Conservation (phyloP, 345 rosid species). For the Euphorbia pulcherrima region DNA sequence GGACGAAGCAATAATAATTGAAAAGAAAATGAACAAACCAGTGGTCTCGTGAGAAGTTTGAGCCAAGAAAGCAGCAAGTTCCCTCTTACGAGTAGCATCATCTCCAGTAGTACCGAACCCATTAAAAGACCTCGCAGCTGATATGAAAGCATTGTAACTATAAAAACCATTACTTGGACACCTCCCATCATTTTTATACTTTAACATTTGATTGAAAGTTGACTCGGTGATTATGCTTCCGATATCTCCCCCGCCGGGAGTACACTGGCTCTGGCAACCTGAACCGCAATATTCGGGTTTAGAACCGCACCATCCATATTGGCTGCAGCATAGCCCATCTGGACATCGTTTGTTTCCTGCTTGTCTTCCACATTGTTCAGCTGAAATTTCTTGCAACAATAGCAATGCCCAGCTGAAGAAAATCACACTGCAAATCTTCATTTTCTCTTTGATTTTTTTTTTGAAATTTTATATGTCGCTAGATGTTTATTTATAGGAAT, state of each 20-base stretch:
- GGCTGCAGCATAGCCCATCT: constrained; percentile 21
- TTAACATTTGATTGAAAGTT: constrained; percentile 26
- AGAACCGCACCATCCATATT: constrained; percentile 20
- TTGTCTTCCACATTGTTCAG: constrained; percentile 23
- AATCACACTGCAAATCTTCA: background rate
- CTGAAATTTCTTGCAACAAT: constrained; percentile 4
- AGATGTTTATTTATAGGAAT: background rate
- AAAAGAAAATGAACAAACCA: constrained; percentile 11
- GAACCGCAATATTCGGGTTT: constrained; percentile 7
- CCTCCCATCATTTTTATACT: constrained; percentile 27
- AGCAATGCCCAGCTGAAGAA: constrained; percentile 3
- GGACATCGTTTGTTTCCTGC: constrained; percentile 17
- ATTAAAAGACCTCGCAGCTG: constrained; percentile 22
- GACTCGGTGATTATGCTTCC: constrained; percentile 13
- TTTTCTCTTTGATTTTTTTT: background rate
- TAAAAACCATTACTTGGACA: constrained; percentile 32
- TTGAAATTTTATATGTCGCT: no score
- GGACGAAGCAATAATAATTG: background rate
- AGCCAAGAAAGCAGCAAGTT: constrained; percentile 38
- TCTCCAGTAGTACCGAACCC: constrained; percentile 36
- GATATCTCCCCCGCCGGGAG: constrained; percentile 3
- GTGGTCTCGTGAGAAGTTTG: constrained; percentile 41
- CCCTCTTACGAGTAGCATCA: constrained; percentile 23
- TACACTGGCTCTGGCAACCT: constrained; percentile 23
- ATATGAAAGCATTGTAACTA: constrained; percentile 29